Evolutionary conservation across 2,329 filamentous ascomycete species (phyloP), one percentile per base, ranked within the genome.

Genomic region (Lecanosticta acicola): DNA sequence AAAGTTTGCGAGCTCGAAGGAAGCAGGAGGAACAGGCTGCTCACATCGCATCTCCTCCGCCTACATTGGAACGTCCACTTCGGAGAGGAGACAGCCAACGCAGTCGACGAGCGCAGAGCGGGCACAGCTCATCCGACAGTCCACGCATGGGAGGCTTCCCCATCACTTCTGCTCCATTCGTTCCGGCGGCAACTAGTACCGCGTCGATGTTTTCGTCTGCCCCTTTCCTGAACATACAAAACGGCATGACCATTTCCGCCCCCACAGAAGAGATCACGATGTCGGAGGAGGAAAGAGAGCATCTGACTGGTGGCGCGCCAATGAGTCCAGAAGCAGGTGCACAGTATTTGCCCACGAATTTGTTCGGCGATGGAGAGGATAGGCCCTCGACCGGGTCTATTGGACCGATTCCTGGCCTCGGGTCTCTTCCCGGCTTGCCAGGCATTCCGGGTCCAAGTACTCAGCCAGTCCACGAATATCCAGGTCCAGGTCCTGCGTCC

Each of bases 281-380:
- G 44, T 79, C 78, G 4, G 83, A 85, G 24, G 76, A 79, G 1
- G 81, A 84, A 14, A 68, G 83, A 3, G 78, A 79, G 47, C 73
- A 73, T 14, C 63, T 84, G 29, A 80, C 76, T 2, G 77, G 74
- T 14, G 81, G 79, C 20, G 85, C 84, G 2, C 84, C 84, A 1
- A 78, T 91, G 63, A 90, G 85, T 57, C 87, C 87, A 1, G 85
- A 84, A 3, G 87, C 86, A 2, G 81, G 84, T 20, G 77, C 83
- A 16, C 60, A 63, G 13, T 71, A 91, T 3, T 69, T 94, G 13
- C 87, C 87, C 0, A 85, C 85, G 1, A 80, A 78, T 48, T 69
- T 84, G 3, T 64, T 67, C 39, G 59, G 52, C 14, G 61, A 64
- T 18, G 57, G 57, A 19, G 63, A 66, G 41, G 53, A 45, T 39